Percentiles rank a stretch among this genome's conserved stretches.
phyloP scores from a whole-genome alignment of 805 yeast species.

The Yueomyces sp. region DNA sequence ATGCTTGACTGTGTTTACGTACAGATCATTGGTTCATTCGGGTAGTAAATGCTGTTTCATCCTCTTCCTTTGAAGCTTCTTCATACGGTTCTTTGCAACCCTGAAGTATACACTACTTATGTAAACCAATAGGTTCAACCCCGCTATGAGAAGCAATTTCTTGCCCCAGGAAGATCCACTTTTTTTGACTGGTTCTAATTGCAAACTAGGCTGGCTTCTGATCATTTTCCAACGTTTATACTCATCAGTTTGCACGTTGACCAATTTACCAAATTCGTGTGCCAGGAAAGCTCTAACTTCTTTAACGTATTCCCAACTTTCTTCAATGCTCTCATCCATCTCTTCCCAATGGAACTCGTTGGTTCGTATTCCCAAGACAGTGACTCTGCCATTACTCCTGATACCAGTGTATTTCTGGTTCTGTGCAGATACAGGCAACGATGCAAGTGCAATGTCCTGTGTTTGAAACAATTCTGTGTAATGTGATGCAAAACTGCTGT shows the following conservation, averaged over 20 bases:
- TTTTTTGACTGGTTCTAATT: too few species aligned
- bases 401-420: constrained; percentile 45
- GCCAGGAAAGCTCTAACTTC: constrained; percentile 14
- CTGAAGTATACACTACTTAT: neutral
- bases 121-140: neutral
- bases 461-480: constrained; percentile 20
- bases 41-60: neutral
- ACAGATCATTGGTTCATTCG: neutral
- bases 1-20: too few species aligned
- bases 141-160: neutral
- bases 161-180: too few species aligned
- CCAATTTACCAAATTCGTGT: constrained; percentile 12
- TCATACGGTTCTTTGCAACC: neutral
- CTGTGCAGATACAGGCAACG: constrained; percentile 1
- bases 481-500: constrained; percentile 8
- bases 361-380: constrained; percentile 41
- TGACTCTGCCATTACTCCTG: constrained; percentile 50
- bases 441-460: constrained; percentile 7
- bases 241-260: constrained; percentile 13
- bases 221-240: constrained; percentile 14
- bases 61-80: neutral
- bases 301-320: constrained; percentile 9
- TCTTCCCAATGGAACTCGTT: constrained; percentile 30
- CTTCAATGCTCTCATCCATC: constrained; percentile 9
- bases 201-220: constrained; percentile 11